Evolutionary conservation across 129 eudicot species (phyloP).

Genomic region (Ambrosia artemisiifolia): DNA sequence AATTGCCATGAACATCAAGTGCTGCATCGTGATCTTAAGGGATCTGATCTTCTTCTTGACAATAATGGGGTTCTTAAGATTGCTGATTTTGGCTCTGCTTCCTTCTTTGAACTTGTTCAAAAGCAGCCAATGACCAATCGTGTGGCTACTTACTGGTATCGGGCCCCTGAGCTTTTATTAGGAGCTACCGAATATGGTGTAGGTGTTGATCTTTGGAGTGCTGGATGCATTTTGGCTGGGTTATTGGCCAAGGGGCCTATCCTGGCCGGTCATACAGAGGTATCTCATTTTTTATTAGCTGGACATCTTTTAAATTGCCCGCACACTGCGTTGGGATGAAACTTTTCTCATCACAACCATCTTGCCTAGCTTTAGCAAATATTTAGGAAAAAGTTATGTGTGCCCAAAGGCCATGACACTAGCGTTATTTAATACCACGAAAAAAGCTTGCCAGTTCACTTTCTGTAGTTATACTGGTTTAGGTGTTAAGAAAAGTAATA

Average conservation of each 20-base stretch:
- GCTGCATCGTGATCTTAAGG: background rate
- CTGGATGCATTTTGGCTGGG: slow-evolving; percentile 57
- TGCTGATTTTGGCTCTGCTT: slow-evolving; percentile 6
- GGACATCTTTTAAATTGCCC: no score
- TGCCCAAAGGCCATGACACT: no score
- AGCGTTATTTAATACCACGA: no score
- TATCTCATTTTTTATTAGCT: no score
- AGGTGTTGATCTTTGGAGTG: slow-evolving; percentile 64
- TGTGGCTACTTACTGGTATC: slow-evolving; percentile 59
- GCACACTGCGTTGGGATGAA: no score
- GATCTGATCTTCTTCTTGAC: background rate
- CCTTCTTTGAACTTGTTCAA: background rate
- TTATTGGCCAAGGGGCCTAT: slow-evolving; percentile 48
- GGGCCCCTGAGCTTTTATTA: slow-evolving; percentile 56
- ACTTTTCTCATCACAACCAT: no score
- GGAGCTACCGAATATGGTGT: slow-evolving; percentile 60
- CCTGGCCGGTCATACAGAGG: slow-evolving; percentile 54
- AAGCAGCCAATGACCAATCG: background rate
- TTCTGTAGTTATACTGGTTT: no score
- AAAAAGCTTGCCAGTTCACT: no score
- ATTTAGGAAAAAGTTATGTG: no score
- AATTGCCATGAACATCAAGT: slow-evolving; percentile 2
- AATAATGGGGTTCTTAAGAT: background rate
- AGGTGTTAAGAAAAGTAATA: no score
- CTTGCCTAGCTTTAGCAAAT: no score